These are phyloP conservation scores for Tagetes patula DNA, from an alignment of 129 eudicot species.

Conservation along the genomic window DNA sequence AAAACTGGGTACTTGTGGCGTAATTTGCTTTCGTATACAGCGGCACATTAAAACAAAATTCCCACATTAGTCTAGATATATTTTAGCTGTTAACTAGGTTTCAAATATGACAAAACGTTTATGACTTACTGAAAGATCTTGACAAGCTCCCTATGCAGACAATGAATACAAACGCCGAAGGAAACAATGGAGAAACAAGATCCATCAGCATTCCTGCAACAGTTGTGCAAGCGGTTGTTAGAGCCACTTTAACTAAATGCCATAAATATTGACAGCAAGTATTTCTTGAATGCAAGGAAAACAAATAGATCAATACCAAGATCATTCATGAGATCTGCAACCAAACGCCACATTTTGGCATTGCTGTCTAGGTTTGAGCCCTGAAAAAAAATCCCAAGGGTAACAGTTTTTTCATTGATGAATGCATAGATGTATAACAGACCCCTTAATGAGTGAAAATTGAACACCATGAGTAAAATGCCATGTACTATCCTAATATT, in stretches of 20 bases:
- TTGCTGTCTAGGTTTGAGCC: slow-evolving; percentile 95
- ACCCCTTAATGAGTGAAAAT: slow-evolving; percentile 3
- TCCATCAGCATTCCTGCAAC: slow-evolving; percentile 98
- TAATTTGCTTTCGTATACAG: slow-evolving; percentile 12
- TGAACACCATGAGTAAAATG: slow-evolving; percentile 2
- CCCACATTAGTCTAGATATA: slow-evolving; percentile 3
- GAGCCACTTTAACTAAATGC: slow-evolving; percentile 1
- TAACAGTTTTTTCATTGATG: slow-evolving; percentile 16
- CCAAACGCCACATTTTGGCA: slow-evolving; percentile 99
- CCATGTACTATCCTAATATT: slow-evolving; percentile 1
- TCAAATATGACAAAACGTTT: not conserved
- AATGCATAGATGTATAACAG: slow-evolving; percentile 5
- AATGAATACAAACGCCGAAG: slow-evolving; percentile 84
- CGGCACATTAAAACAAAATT: not conserved
- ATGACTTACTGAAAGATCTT: slow-evolving; percentile 93
- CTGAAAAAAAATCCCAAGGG: slow-evolving; percentile 42
- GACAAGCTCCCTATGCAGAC: slow-evolving; percentile 98
- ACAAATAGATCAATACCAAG: slow-evolving; percentile 56
- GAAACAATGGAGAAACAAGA: slow-evolving; percentile 93
- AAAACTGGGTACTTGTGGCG: slow-evolving; percentile 4
- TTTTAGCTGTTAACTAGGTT: slow-evolving; percentile 5
- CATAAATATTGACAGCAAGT: not conserved
- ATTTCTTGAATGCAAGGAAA: slow-evolving; percentile 15
- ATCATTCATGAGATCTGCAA: slow-evolving; percentile 99
- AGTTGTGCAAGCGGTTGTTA: not conserved